Evolutionary conservation across 1,284 basidiomycete genomes (phyloP).

Genomic region (Chiua sp.): DNA sequence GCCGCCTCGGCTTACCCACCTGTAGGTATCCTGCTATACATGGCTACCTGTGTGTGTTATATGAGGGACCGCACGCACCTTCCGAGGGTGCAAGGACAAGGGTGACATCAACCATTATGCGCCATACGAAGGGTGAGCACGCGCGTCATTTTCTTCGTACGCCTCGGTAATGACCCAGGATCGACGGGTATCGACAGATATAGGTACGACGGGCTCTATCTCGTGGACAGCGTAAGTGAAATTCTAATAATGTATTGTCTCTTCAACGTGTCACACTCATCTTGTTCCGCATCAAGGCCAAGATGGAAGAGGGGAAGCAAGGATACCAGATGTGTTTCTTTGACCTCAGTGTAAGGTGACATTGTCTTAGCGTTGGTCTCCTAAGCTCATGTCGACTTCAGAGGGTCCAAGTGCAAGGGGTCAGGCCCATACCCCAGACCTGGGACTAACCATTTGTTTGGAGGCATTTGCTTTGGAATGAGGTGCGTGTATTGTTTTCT

Average conservation of each 20-base stretch:
- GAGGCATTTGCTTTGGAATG: no score
- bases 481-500: no score
- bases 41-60: slow-evolving; percentile 47
- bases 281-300: slow-evolving; percentile 17
- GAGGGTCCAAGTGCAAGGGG: neutral
- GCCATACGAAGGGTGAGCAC: slow-evolving; percentile 41
- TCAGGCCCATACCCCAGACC: neutral
- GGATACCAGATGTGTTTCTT: slow-evolving; percentile 37
- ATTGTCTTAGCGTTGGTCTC: no score
- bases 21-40: slow-evolving; percentile 38
- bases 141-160: no score
- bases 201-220: slow-evolving; percentile 54
- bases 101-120: slow-evolving; percentile 36
- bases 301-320: slow-evolving; percentile 19
- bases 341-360: slow-evolving; percentile 28
- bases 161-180: neutral
- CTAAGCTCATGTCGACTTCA: neutral
- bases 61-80: no score
- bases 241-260: neutral
- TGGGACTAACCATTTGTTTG: no score
- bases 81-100: no score
- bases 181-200: slow-evolving; percentile 33
- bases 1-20: neutral
- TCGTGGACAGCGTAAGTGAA: slow-evolving; percentile 35
- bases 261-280: no score